phyloP scores from a whole-genome alignment of 768 basidiomycete genomes.

The Boletus subcaerulescens region DNA sequence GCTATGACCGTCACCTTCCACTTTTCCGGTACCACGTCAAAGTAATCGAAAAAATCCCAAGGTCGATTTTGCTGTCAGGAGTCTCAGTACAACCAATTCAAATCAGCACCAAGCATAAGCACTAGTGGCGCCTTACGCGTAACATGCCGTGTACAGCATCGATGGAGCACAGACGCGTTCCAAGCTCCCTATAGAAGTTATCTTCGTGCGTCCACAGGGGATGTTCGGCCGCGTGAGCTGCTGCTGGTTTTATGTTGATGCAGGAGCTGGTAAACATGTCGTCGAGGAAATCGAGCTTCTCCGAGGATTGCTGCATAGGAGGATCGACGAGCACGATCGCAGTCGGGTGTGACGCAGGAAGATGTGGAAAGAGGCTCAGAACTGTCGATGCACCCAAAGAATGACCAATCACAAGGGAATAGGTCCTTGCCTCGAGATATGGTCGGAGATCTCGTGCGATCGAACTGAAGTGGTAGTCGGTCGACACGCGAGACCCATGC shows the following conservation, averaged over 20 bases:
- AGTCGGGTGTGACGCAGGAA: constrained; percentile 7
- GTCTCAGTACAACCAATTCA: not conserved
- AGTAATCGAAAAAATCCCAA: constrained; percentile 15
- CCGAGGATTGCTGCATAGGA: not conserved
- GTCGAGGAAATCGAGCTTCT: not conserved
- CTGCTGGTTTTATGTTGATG: not conserved
- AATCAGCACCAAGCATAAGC: not conserved
- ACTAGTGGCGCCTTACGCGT: not conserved
- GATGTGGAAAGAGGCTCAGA: constrained; percentile 11
- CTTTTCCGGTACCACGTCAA: constrained; percentile 4
- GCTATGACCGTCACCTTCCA: not conserved
- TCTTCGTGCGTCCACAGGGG: constrained; percentile 16
- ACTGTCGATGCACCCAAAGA: constrained; percentile 9
- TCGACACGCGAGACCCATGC: constrained; percentile 10
- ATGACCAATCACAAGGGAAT: constrained; percentile 19
- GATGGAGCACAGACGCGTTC: constrained; percentile 8
- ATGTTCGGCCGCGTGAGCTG: constrained; percentile 1
- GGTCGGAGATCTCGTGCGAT: constrained; percentile 18
- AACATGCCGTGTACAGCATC: constrained; percentile 4
- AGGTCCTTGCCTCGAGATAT: constrained; percentile 11
- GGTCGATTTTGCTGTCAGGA: constrained; percentile 9
- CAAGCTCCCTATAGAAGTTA: constrained; percentile 5
- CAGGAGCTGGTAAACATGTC: not conserved
- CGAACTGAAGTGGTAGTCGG: constrained; percentile 11
- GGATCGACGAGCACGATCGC: constrained; percentile 21